Evolutionary conservation across 148 eudicot genomes (phyloP).

Genomic region (Camellia granthamiana): DNA sequence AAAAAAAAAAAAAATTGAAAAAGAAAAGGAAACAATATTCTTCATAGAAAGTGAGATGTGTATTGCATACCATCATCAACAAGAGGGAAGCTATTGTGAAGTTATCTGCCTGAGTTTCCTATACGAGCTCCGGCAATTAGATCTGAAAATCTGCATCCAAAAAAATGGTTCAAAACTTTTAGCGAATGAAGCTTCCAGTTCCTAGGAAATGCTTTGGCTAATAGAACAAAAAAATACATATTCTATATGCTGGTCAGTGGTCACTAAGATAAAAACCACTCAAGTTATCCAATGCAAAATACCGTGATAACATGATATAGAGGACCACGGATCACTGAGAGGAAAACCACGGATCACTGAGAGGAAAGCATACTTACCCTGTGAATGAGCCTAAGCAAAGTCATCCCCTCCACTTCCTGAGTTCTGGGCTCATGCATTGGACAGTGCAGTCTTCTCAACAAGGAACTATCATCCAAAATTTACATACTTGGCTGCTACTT

Average conservation of each 20-base stretch:
- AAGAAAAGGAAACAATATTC: background rate
- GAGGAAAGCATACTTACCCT: background rate
- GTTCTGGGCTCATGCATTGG: background rate
- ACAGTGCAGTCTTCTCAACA: background rate
- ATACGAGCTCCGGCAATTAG: background rate
- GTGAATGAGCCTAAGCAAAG: background rate
- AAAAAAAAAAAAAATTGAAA: no score
- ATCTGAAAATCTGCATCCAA: background rate
- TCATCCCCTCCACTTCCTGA: background rate
- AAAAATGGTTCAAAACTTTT: background rate
- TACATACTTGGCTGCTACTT: background rate
- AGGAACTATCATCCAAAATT: background rate
- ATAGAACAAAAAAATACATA: background rate
- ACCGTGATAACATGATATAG: background rate
- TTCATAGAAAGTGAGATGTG: background rate
- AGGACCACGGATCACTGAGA: background rate
- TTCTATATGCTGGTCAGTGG: no score
- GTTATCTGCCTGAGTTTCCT: background rate
- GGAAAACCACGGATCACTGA: background rate
- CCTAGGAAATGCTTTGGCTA: background rate
- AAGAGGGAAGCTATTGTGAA: background rate
- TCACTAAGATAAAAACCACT: background rate
- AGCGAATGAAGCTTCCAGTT: background rate
- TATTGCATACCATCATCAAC: slow-evolving; percentile 1
- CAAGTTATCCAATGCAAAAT: background rate